Percentiles rank a stretch among this genome's conserved stretches.
Conservation (phyloP, 225 moss, liverwort and hornwort species). For the Marchantia paleacea region DNA sequence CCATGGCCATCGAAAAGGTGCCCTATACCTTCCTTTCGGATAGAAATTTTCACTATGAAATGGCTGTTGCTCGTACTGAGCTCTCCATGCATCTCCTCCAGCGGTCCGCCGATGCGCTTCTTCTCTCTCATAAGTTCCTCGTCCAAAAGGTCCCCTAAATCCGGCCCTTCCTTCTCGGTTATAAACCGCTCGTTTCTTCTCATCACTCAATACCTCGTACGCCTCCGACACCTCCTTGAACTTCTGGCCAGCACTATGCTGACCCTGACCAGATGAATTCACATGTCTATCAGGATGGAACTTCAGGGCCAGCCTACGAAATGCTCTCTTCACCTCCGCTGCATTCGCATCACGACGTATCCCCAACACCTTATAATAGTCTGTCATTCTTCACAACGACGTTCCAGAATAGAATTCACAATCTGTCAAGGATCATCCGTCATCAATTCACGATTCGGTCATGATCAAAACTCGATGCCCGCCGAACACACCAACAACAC, state of each 20-base stretch:
- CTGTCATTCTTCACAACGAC: conserved; percentile 31
- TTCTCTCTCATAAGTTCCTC: conserved; percentile 1
- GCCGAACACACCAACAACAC: too few species aligned
- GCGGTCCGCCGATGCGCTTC: conserved; percentile 7
- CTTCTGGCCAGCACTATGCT: conserved; percentile 29
- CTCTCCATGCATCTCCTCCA: conserved; percentile 22
- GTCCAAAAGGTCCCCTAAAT: not conserved
- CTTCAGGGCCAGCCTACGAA: conserved; percentile 47
- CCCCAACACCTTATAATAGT: conserved; percentile 54
- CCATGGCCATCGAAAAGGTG: conserved; percentile 16
- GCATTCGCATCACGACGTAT: conserved; percentile 33
- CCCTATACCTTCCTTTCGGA: conserved; percentile 13
- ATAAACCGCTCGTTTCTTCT: conserved; percentile 42
- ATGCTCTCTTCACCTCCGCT: conserved; percentile 47
- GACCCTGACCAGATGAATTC: conserved; percentile 27
- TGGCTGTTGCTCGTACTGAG: conserved; percentile 24
- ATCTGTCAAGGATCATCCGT: not conserved
- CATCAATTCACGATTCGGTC: not conserved
- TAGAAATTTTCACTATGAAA: conserved; percentile 20
- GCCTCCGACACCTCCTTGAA: conserved; percentile 52
- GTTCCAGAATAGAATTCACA: not conserved
- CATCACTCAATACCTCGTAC: conserved; percentile 51
- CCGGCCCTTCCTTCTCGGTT: conserved; percentile 28
- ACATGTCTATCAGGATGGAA: conserved; percentile 51
- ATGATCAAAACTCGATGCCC: not conserved